phyloP scores from a whole-genome alignment of 2,329 filamentous ascomycete species.

The Paraconiothyrium brasiliense region DNA sequence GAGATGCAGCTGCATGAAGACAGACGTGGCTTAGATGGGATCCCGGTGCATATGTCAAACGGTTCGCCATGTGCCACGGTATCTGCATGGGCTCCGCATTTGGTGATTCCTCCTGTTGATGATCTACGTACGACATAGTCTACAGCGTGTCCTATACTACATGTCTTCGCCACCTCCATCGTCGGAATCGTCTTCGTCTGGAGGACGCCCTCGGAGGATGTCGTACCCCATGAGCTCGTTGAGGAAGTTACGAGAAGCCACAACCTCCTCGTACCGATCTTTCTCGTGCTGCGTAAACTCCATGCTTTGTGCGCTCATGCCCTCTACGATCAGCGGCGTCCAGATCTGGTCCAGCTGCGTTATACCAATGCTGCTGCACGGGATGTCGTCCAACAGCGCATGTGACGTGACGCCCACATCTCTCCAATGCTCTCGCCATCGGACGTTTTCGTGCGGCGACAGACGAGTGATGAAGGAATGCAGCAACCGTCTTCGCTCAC shows the following conservation, averaged over 20 bases:
- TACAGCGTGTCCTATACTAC: slow-evolving; percentile 9
- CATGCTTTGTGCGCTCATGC: slow-evolving; percentile 42
- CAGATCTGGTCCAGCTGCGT: slow-evolving; percentile 50
- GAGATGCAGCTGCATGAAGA: slow-evolving; percentile 11
- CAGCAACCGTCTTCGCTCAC: slow-evolving; percentile 42
- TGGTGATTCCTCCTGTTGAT: slow-evolving; percentile 2
- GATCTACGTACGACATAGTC: not conserved
- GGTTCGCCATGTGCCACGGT: slow-evolving; percentile 8
- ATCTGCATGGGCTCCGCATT: slow-evolving; percentile 10
- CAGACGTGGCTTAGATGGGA: not conserved
- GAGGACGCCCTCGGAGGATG: slow-evolving; percentile 41
- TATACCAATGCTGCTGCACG: slow-evolving; percentile 47
- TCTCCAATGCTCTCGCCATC: slow-evolving; percentile 47
- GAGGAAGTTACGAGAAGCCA: slow-evolving; percentile 41
- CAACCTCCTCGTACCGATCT: slow-evolving; percentile 39
- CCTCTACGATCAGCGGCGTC: slow-evolving; percentile 42
- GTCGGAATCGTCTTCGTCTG: slow-evolving; percentile 37
- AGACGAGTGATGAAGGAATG: slow-evolving; percentile 46
- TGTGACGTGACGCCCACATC: slow-evolving; percentile 47
- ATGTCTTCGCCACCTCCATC: slow-evolving; percentile 30
- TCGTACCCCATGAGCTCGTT: slow-evolving; percentile 51
- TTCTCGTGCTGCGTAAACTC: slow-evolving; percentile 43
- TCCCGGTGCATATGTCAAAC: slow-evolving; percentile 18
- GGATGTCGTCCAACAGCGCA: slow-evolving; percentile 46
- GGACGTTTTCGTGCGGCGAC: slow-evolving; percentile 46